These are phyloP conservation scores for Orobanche coerulescens DNA, from an alignment of 257 asterid species.

Conservation along the genomic window DNA sequence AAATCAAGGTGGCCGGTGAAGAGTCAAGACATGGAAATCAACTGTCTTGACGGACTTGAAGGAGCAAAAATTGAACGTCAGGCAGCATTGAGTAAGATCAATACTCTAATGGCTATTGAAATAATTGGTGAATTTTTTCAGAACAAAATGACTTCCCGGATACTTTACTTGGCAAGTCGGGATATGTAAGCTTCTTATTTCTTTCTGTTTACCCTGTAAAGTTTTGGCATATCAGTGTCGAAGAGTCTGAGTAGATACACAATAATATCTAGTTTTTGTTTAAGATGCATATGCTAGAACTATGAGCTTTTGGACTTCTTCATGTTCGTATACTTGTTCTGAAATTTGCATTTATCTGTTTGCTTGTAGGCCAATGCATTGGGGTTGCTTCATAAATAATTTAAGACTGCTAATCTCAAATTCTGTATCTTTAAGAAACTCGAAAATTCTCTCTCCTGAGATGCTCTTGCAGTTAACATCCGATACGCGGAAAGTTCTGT, in stretches of 20 bases:
- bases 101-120: conserved; percentile 75
- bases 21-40: conserved; percentile 73
- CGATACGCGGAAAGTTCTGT: conserved; percentile 41
- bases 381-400: conserved; percentile 67
- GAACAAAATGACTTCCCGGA: conserved; percentile 56
- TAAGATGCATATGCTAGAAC: conserved; percentile 10
- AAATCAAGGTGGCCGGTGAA: conserved; percentile 69
- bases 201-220: conserved; percentile 14
- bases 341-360: conserved; percentile 20
- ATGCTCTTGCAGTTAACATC: conserved; percentile 74
- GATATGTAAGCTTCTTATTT: conserved; percentile 65
- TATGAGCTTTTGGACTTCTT: conserved; percentile 11
- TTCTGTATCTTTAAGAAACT: conserved; percentile 67
- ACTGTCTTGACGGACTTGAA: conserved; percentile 48
- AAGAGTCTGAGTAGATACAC: conserved; percentile 12
- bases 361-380: conserved; percentile 55
- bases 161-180: conserved; percentile 71
- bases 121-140: conserved; percentile 70
- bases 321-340: conserved; percentile 21
- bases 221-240: neutral
- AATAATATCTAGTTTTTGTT: neutral
- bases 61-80: conserved; percentile 54
- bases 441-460: conserved; percentile 69
- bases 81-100: conserved; percentile 54
- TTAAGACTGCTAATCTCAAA: conserved; percentile 62